Evolutionary conservation across 192 early-diverging fungal species (phyloP), one percentile per base, ranked within the genome.

Genomic region (Podochytrium sp.): DNA sequence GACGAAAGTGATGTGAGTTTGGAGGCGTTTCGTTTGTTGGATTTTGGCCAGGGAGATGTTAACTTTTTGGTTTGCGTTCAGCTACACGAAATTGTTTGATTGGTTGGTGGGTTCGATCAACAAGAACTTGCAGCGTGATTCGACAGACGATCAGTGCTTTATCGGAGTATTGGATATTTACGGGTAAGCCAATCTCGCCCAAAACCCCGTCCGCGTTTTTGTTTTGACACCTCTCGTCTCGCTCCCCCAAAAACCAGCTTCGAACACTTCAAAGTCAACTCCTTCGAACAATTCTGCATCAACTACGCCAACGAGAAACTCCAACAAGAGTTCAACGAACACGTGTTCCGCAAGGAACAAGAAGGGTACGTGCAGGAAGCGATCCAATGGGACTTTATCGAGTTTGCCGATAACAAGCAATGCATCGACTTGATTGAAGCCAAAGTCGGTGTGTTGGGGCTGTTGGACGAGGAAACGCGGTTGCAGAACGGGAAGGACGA

Each of bases 81-180:
- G 95, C 53, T 96, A 95, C 76, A 90, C 91, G 0, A 87, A 88
- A 37, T 76, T 96, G 52, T 96, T 96, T 57, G 94, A 95, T 56
- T 96, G 94, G 92, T 75, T 96, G 6, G 93, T 95, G 32, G 80
- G 79, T 55, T 83, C 89, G 16, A 88, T 92, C 79, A 96, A 96
- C 76, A 79, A 78, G 56, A 89, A 88, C 79, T 85, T 96, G n/a
- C 61, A 51, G 10, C 34, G 65, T 18, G 89, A 90, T 34, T 68
- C 64, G 2, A 79, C 82, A 6, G 34, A 76, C 2, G 82, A 77
- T 34, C 63, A 76, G 32, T 71, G 65, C 27, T 95, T 96, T 71
- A 96, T 96, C 76, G 95, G 95, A 80, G 95, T 96, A 16, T 83
- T 96, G 58, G 95, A 96, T 83, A 96, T 96, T 71, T 96, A 95